Evolutionary conservation across 495 filamentous ascomycete species (phyloP).

Genomic region (Penicillium herquei): DNA sequence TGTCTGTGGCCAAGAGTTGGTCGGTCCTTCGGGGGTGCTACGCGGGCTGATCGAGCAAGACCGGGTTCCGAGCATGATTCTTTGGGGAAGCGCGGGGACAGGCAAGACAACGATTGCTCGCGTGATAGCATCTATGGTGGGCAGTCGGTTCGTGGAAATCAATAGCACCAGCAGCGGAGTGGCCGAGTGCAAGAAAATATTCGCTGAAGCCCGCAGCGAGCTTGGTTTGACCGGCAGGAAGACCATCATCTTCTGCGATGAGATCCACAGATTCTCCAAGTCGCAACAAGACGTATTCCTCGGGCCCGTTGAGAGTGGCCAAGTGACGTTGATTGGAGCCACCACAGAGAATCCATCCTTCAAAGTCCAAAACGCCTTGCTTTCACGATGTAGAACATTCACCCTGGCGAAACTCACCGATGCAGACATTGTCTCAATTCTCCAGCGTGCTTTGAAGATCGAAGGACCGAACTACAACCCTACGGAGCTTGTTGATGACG

Average conservation of each 20-base stretch:
- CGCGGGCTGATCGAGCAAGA: conserved; percentile 88
- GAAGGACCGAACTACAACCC: conserved; percentile 57
- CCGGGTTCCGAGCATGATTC: conserved; percentile 86
- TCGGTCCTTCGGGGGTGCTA: conserved; percentile 78
- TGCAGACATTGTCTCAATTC: conserved; percentile 67
- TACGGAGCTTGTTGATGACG: conserved; percentile 67
- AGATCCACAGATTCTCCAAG: conserved; percentile 94
- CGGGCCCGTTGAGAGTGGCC: conserved; percentile 86
- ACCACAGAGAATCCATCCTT: conserved; percentile 98
- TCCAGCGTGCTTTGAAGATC: conserved; percentile 66
- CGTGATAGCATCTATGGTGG: conserved; percentile 80
- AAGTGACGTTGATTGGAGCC: conserved; percentile 88
- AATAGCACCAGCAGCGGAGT: conserved; percentile 90
- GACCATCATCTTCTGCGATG: conserved; percentile 97
- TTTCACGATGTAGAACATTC: conserved; percentile 89
- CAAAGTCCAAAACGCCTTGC: conserved; percentile 83
- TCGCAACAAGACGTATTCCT: conserved; percentile 94
- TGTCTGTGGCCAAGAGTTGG: conserved; percentile 87
- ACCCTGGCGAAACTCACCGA: conserved; percentile 72
- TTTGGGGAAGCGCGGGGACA: conserved; percentile 90
- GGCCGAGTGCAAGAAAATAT: conserved; percentile 94
- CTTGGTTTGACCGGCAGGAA: conserved; percentile 77
- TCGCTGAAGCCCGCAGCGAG: conserved; percentile 80
- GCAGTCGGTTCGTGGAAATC: conserved; percentile 89
- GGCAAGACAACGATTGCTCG: conserved; percentile 97